Evolutionary conservation across 2,329 filamentous ascomycete species (phyloP).

Genomic region (Ascochyta clinopodiicola): DNA sequence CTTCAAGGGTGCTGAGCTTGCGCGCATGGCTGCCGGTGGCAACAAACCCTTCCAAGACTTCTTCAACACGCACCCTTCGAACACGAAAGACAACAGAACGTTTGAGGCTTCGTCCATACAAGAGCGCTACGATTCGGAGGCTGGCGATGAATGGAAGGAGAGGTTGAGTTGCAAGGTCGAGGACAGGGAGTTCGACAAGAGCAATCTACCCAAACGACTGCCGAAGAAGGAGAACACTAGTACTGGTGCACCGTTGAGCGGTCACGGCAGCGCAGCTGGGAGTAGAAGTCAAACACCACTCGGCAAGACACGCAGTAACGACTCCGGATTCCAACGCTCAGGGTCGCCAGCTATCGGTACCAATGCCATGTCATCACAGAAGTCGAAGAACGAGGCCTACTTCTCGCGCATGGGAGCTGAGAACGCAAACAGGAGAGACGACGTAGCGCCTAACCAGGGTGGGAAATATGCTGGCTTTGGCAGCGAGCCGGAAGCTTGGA

Average conservation of each 20-base stretch:
- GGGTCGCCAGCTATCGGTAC: conserved; percentile 49
- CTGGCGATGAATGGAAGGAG: conserved; percentile 95
- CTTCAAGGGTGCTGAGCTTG: conserved; percentile 91
- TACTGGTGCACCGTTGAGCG: conserved; percentile 37
- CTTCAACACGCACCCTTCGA: conserved; percentile 68
- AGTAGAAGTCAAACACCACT: conserved; percentile 49
- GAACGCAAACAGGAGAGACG: conserved; percentile 77
- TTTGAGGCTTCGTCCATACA: conserved; percentile 91
- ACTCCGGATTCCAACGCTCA: conserved; percentile 39
- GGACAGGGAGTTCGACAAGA: conserved; percentile 81
- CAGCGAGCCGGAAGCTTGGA: conserved; percentile 68
- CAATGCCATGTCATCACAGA: conserved; percentile 52
- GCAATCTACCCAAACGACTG: conserved; percentile 61
- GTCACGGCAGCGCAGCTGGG: conserved; percentile 44
- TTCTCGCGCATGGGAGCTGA: conserved; percentile 84
- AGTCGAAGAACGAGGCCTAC: conserved; percentile 80
- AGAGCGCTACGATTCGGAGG: conserved; percentile 87
- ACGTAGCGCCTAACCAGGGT: conserved; percentile 84
- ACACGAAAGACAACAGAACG: conserved; percentile 54
- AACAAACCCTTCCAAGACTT: conserved; percentile 88
- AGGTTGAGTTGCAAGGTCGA: conserved; percentile 86
- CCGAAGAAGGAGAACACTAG: conserved; percentile 43
- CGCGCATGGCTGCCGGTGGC: conserved; percentile 90
- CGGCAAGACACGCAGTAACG: conserved; percentile 44
- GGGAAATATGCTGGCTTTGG: conserved; percentile 94